These are phyloP conservation scores for Fallopia convolvulus DNA, from an alignment of 148 eudicot species.

Conservation along the genomic window DNA sequence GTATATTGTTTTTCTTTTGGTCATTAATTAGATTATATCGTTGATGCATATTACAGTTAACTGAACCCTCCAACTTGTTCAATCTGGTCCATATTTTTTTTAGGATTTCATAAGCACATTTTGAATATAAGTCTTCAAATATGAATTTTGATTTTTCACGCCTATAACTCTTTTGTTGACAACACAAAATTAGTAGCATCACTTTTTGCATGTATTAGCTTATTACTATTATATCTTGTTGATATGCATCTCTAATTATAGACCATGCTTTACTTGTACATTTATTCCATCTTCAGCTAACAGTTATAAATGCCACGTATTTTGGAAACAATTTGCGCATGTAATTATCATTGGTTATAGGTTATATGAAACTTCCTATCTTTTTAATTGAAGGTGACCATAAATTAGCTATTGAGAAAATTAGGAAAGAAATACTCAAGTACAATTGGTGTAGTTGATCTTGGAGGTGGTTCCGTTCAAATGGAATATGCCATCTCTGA, in stretches of 20 bases:
- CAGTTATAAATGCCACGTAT: background rate
- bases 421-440: constrained; percentile 62
- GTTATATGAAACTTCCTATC: constrained; percentile 7
- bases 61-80: background rate
- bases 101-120: background rate
- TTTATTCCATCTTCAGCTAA: background rate
- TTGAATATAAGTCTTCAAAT: background rate
- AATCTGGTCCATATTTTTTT: background rate
- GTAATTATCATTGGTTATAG: background rate
- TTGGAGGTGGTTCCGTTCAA: constrained; percentile 99
- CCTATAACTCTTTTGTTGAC: background rate
- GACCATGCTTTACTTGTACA: background rate
- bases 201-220: background rate
- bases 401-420: constrained; percentile 71
- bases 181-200: background rate
- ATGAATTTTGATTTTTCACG: background rate
- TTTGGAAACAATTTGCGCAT: background rate
- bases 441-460: constrained; percentile 98
- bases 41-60: background rate
- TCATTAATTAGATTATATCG: too few species aligned
- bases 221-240: background rate
- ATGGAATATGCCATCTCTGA: constrained; percentile 98
- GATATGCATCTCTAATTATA: background rate
- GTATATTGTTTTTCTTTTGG: too few species aligned
- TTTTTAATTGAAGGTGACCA: constrained; percentile 58